phyloP scores from a whole-genome alignment of 345 rosid genomes.

The Salix exigua region DNA sequence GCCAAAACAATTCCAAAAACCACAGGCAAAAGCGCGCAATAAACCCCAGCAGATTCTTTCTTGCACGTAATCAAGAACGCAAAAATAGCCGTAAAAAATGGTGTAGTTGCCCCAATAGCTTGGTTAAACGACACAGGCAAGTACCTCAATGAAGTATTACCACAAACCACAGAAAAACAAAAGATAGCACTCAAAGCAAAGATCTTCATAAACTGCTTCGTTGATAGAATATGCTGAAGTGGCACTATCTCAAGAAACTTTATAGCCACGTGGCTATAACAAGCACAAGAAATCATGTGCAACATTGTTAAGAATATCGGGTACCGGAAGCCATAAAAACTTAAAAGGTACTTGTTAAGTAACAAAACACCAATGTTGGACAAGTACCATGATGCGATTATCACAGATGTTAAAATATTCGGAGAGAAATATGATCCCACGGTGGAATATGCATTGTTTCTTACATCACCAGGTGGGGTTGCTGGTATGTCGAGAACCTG shows the following conservation, averaged over 20 bases:
- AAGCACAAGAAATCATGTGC: constrained; percentile 87
- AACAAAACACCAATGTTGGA: constrained; percentile 95
- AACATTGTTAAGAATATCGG: constrained; percentile 92
- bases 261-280: constrained; percentile 72
- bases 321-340: constrained; percentile 81
- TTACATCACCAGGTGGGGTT: constrained; percentile 74
- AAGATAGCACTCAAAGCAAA: constrained; percentile 74
- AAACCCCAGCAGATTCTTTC: constrained; percentile 81
- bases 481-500: constrained; percentile 70
- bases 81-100: constrained; percentile 93
- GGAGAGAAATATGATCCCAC: constrained; percentile 55
- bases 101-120: constrained; percentile 97
- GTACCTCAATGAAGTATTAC: constrained; percentile 87
- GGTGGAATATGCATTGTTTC: constrained; percentile 34
- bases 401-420: constrained; percentile 52
- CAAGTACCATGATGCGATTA: constrained; percentile 83
- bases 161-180: constrained; percentile 93
- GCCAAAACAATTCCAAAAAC: constrained; percentile 92
- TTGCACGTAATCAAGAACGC: constrained; percentile 86
- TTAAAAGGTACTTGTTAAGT: constrained; percentile 90
- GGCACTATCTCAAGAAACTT: constrained; percentile 74
- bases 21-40: constrained; percentile 80
- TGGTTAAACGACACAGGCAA: constrained; percentile 97
- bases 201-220: constrained; percentile 78
- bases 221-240: constrained; percentile 70